Conservation (phyloP, 2,329 filamentous ascomycete species). For the Fusarium subtropicale region DNA sequence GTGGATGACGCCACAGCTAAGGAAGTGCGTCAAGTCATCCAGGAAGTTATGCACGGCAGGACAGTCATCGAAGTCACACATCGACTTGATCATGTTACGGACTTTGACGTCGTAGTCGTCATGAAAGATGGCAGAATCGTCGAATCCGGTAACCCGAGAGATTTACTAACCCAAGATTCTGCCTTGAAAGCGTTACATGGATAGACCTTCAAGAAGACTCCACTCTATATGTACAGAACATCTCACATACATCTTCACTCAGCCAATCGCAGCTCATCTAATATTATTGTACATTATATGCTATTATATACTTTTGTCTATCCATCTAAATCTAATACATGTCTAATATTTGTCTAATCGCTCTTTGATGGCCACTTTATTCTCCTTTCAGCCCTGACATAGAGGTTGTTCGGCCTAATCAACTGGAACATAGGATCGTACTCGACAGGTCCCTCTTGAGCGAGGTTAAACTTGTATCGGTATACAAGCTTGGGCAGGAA, state of each 20-base stretch:
- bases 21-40: conserved; percentile 41
- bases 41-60: conserved; percentile 35
- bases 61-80: conserved; percentile 51
- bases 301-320: conserved; percentile 32
- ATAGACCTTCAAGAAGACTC: background rate
- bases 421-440: conserved; percentile 71
- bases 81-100: conserved; percentile 44
- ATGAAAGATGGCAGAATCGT: conserved; percentile 46
- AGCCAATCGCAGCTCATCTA: background rate
- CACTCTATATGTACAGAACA: background rate
- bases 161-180: conserved; percentile 35
- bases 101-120: conserved; percentile 48
- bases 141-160: conserved; percentile 45
- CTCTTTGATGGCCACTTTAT: conserved; percentile 59
- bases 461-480: conserved; percentile 66
- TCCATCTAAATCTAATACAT: background rate
- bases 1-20: conserved; percentile 48
- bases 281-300: conserved; percentile 28
- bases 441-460: conserved; percentile 63
- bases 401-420: conserved; percentile 66
- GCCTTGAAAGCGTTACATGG: background rate
- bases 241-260: background rate
- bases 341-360: conserved; percentile 2
- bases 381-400: conserved; percentile 61
- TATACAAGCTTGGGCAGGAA: conserved; percentile 69